Conservation (phyloP, 2,329 filamentous ascomycete genomes). For the Zarea fungicola region DNA sequence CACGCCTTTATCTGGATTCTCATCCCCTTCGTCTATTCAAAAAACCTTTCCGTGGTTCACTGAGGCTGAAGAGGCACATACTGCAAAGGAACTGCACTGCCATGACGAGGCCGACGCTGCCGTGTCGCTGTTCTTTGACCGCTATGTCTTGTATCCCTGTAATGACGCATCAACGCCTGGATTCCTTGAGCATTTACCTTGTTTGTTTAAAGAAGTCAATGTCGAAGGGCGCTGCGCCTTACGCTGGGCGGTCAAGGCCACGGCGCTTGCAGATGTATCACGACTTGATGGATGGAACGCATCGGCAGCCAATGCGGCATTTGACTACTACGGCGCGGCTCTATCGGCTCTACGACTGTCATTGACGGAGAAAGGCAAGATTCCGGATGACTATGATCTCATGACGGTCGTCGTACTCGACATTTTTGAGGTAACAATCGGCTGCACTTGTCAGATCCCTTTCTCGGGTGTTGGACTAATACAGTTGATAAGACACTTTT, state of each 20-base stretch:
- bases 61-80: background rate
- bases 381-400: conserved; percentile 34
- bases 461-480: background rate
- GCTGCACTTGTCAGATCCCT: background rate
- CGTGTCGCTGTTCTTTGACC: conserved; percentile 30
- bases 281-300: conserved; percentile 18
- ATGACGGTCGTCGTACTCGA: conserved; percentile 37
- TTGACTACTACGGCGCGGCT: conserved; percentile 31
- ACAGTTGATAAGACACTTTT: conserved; percentile 26
- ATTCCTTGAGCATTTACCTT: conserved; percentile 34
- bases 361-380: conserved; percentile 25
- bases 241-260: conserved; percentile 34
- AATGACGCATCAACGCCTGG: conserved; percentile 30
- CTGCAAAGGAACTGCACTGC: background rate
- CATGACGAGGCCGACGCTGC: conserved; percentile 23
- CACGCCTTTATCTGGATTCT: background rate
- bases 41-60: background rate
- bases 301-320: conserved; percentile 21
- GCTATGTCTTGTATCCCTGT: conserved; percentile 34
- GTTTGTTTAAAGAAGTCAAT: conserved; percentile 33
- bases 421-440: conserved; percentile 31
- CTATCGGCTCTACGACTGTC: conserved; percentile 28
- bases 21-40: background rate
- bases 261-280: conserved; percentile 29
- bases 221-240: conserved; percentile 30